Evolutionary conservation across 345 rosid species (phyloP).

Genomic region (Eucalyptus curtisii): DNA sequence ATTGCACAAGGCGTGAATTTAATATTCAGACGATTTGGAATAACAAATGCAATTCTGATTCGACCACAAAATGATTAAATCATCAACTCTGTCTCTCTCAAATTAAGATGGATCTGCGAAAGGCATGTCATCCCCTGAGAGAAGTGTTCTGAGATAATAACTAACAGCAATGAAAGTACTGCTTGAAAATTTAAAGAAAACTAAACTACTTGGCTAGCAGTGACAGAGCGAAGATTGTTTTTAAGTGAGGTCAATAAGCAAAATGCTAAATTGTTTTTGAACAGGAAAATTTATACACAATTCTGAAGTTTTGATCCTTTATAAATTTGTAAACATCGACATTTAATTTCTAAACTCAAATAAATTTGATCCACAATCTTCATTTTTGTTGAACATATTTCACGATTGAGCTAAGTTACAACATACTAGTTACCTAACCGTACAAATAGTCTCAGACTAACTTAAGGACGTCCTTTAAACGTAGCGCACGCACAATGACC

Average conservation of each 20-base stretch:
- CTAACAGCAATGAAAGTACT: background rate
- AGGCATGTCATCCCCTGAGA: background rate
- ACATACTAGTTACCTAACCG: background rate
- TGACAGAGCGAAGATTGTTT: background rate
- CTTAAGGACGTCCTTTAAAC: background rate
- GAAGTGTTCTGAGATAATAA: background rate
- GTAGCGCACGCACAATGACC: background rate
- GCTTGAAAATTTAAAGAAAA: background rate
- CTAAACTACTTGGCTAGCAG: background rate
- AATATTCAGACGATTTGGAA: background rate
- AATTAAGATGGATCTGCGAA: background rate
- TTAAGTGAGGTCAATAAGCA: background rate
- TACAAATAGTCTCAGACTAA: background rate
- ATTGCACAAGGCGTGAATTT: background rate
- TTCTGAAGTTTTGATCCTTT: background rate
- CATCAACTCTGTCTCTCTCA: background rate
- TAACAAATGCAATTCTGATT: no score
- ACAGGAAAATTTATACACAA: background rate
- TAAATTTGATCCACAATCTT: background rate
- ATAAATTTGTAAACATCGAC: background rate
- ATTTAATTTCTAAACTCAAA: background rate
- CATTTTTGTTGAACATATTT: background rate
- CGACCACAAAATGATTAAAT: no score
- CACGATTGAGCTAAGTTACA: background rate
- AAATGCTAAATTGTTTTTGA: background rate